Base-by-base conservation (phyloP, 306 rosid species). In the Pterocarpus macrocarpus region DNA sequence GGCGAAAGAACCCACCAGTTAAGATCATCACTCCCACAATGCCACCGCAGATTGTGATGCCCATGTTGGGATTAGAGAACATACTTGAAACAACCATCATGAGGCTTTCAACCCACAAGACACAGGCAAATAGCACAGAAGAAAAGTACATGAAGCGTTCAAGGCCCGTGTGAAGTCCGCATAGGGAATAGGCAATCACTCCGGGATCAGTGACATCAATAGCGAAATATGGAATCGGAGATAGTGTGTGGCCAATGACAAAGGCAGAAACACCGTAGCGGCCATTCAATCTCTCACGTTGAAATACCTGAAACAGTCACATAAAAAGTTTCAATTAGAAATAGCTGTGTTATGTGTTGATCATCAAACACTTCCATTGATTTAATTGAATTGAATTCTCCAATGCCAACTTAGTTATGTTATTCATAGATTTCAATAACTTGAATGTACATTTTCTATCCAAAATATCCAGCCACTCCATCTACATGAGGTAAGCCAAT, bases 41-140 rank as follows among this genome's bases (percentile, higher is more conserved):
- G 43, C 91, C 94, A 8, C 87, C 84, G 0, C 87, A 88, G 0
- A 84, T 45, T 12, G 85, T 88, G 11, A 88, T 85, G 1, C 88
- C 88, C 75, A 80, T 79, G 1, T 81, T 83, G 35, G 76, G 81
- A 74, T 88, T 81, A 4, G 90, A 86, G 56, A 87, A 85, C 2
- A 90, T 49, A 56, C 88, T 83, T 1, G 91, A 81, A 12, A 88
- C 85, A 38, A 84, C 76, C 89, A 88, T 75, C 94, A 88, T 90
- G 5, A 88, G 76, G 82, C 91, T 88, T 75, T 90, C 92, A 10
- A 90, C 92, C 10, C 88, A 53, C 83, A 83, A 34, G 16, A 90
- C 67, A 61, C 86, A 81, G 0, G 80, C 64, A 61, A 85, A 84
- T 13, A 90, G 33, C 5, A 84, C 63, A 7, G 11, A n/a, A 11